Evolutionary conservation across 2,329 filamentous ascomycete genomes (phyloP).

Genomic region (Coniella vitis): DNA sequence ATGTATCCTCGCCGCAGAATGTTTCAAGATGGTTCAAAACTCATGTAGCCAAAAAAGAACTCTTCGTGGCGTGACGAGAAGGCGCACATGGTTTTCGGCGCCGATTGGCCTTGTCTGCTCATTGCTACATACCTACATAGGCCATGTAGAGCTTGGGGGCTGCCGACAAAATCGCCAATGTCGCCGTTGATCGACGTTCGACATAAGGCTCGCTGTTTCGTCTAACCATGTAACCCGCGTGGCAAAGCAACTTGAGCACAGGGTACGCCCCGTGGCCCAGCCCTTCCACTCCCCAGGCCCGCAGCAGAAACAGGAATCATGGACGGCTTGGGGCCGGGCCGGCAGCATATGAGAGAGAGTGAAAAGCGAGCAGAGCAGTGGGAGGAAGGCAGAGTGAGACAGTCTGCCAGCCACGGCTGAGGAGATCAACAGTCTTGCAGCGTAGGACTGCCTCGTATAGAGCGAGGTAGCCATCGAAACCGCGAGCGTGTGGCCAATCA

Average conservation of each 20-base stretch:
- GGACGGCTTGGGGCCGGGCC: not conserved
- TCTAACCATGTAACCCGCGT: not conserved
- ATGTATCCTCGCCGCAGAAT: too few species aligned
- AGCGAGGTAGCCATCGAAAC: conserved; percentile 7
- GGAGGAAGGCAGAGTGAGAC: conserved; percentile 8
- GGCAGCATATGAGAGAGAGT: not conserved
- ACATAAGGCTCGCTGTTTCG: not conserved
- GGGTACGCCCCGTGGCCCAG: too few species aligned
- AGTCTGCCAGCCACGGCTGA: conserved; percentile 14
- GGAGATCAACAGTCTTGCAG: conserved; percentile 13
- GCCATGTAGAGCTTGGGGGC: not conserved
- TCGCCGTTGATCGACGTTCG: not conserved
- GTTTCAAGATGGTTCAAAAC: too few species aligned
- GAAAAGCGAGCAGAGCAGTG: too few species aligned
- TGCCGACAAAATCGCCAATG: not conserved
- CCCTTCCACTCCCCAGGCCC: too few species aligned
- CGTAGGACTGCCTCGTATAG: conserved; percentile 16
- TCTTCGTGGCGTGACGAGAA: too few species aligned
- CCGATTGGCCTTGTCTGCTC: not conserved
- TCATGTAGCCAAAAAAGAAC: too few species aligned
- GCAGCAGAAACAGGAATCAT: not conserved
- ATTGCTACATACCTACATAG: not conserved
- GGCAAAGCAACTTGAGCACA: not conserved
- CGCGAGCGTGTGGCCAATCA: conserved; percentile 9
- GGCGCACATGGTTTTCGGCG: not conserved